Evolutionary conservation across 2,329 filamentous ascomycete genomes (phyloP), one percentile per base, ranked within the genome.

Genomic region (Coniochaeta hoffmannii): DNA sequence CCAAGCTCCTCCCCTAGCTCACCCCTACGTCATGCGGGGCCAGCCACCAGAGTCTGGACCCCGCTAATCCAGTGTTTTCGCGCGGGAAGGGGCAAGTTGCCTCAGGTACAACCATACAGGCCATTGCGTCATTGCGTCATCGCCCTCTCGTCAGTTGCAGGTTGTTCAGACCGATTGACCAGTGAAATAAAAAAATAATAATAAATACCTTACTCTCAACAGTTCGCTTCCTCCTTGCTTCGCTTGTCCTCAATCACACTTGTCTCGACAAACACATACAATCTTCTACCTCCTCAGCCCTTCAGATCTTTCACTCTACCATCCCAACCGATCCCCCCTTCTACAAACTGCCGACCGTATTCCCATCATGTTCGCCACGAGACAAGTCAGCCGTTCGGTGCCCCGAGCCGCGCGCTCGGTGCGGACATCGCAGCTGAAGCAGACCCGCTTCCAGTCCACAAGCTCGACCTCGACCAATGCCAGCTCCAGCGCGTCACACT

Each of bases 381-480:
- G 67, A 54, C 65, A 65, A 38, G 54, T 69, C 50, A 57, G 63
- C 22, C 64, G 67, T 57, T 62, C 64, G 19, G 56, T 55, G 34
- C 66, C 63, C 31, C 60, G 66, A 38, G 64, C 65, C 31, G 56
- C 67, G 17, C 64, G 68, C 50, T 56, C 61, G 24, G 51, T 59
- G 6, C 68, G 66, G 28, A 54, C 55, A 15, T 56, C 68, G 54
- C 62, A 60, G 12, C 61, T 61, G 19, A 64, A 67, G 30, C 68
- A 67, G 14, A 41, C 64, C 14, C 75, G 76, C 36, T 71, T 72
- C 64, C 75, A 77, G 59, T 76, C 75, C 1, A 70, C 73, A 14
- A 57, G 30, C 53, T 12, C 54, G 49, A 8, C 26, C 34, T 17
- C 49, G 30, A 26, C 55, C 38, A 56, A 55, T 41, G 53, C 57